Conservation (phyloP, 2,329 filamentous ascomycete genomes). For the Lasiodiplodia sp. region DNA sequence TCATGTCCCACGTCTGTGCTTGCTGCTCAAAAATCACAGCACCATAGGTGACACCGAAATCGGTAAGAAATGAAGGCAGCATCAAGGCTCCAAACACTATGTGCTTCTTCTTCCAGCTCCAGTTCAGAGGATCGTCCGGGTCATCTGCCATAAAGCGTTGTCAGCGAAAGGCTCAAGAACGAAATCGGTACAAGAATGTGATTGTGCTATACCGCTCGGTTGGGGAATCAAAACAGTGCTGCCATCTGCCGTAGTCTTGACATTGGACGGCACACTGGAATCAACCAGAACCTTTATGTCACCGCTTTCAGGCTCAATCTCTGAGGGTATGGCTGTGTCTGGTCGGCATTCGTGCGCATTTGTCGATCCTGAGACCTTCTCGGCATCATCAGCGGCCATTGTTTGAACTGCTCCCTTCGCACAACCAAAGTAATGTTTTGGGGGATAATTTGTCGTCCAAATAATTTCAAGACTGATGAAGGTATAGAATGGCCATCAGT, state of each 20-base stretch:
- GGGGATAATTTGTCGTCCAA: neutral
- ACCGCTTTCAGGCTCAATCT: neutral
- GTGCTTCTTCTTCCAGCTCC: slow-evolving; percentile 39
- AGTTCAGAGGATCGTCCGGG: slow-evolving; percentile 43
- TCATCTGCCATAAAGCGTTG: slow-evolving; percentile 29
- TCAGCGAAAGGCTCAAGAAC: neutral
- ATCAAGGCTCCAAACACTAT: slow-evolving; percentile 34
- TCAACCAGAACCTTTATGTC: slow-evolving; percentile 6
- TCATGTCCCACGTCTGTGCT: slow-evolving; percentile 35
- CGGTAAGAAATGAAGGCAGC: slow-evolving; percentile 34
- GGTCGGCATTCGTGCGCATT: neutral
- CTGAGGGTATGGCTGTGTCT: neutral
- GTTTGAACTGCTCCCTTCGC: neutral
- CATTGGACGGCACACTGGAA: slow-evolving; percentile 21
- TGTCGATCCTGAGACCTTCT: neutral
- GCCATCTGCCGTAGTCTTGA: slow-evolving; percentile 47
- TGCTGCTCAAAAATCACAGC: slow-evolving; percentile 30
- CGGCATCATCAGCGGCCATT: neutral
- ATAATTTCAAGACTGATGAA: neutral
- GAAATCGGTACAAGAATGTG: neutral
- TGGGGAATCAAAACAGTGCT: slow-evolving; percentile 61
- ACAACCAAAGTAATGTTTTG: neutral
- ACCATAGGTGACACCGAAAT: slow-evolving; percentile 35
- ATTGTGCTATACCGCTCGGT: slow-evolving; percentile 49
- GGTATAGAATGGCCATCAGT: neutral